Conservation (phyloP, 306 rosid genomes). For the Casuarina cunninghamiana region DNA sequence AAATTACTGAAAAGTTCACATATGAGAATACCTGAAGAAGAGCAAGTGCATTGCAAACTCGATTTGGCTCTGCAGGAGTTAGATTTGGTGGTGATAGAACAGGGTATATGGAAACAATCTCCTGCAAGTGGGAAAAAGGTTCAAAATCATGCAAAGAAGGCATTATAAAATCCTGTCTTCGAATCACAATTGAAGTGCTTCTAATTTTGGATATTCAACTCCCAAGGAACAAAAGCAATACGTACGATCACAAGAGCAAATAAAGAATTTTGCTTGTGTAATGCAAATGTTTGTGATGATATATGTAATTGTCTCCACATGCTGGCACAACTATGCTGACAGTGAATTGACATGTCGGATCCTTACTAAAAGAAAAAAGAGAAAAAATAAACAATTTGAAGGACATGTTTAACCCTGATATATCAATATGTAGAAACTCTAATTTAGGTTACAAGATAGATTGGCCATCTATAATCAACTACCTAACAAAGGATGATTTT, state of each 20-base stretch:
- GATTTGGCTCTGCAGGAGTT: conserved; percentile 67
- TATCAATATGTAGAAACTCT: not conserved
- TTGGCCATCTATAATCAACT: conserved; percentile 2
- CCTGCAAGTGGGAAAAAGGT: conserved; percentile 44
- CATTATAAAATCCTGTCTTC: not conserved
- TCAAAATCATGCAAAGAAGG: not conserved
- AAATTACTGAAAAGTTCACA: not conserved
- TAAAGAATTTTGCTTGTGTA: not conserved
- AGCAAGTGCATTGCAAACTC: conserved; percentile 90
- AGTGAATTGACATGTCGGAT: not conserved
- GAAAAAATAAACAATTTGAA: not conserved
- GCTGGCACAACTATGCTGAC: not conserved
- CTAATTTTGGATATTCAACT: not conserved
- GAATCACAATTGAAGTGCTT: conserved; percentile 20
- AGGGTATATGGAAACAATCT: conserved; percentile 76
- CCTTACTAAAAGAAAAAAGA: not conserved
- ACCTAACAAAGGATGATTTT: not conserved
- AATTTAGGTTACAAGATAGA: not conserved
- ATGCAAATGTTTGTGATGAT: not conserved
- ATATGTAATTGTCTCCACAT: not conserved
- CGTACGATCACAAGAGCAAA: not conserved
- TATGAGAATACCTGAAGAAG: conserved; percentile 68
- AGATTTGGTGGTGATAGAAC: conserved; percentile 71
- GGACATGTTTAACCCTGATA: not conserved
- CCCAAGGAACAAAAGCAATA: not conserved